phyloP scores from a whole-genome alignment of 2,329 filamentous ascomycete species.

The Allantophomopsis cytisporea region DNA sequence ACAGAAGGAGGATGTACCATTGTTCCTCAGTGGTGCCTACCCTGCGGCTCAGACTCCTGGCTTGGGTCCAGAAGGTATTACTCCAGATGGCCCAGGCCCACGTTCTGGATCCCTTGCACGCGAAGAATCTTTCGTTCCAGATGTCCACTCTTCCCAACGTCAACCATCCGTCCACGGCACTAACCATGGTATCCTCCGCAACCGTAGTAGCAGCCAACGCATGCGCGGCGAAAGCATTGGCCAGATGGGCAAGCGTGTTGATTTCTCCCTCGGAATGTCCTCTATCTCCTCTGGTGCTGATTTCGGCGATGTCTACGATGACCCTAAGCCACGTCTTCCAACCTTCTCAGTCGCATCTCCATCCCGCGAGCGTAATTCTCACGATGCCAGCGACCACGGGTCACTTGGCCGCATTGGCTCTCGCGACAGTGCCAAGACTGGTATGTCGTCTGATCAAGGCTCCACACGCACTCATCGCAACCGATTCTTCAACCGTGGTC shows the following conservation, averaged over 20 bases:
- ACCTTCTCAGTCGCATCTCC: conserved; percentile 21
- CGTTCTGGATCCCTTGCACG: conserved; percentile 14
- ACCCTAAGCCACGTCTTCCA: conserved; percentile 24
- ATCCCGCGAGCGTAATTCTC: conserved; percentile 1
- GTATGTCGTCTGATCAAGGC: conserved; percentile 17
- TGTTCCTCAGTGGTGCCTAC: conserved; percentile 15
- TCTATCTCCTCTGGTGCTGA: conserved; percentile 42
- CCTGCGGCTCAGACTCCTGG: conserved; percentile 9
- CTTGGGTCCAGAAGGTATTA: neutral
- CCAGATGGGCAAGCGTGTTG: conserved; percentile 46
- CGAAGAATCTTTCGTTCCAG: conserved; percentile 28
- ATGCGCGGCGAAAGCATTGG: conserved; percentile 41
- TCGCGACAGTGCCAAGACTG: conserved; percentile 10
- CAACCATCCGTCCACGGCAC: conserved; percentile 12
- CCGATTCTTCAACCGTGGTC: conserved; percentile 43
- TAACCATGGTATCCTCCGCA: conserved; percentile 40
- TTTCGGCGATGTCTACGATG: conserved; percentile 51
- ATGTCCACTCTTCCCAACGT: conserved; percentile 2
- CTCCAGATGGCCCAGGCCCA: conserved; percentile 12
- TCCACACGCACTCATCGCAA: conserved; percentile 35
- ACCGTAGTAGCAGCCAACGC: conserved; percentile 26
- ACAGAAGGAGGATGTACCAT: conserved; percentile 13
- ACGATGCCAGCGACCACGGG: conserved; percentile 5
- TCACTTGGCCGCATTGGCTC: conserved; percentile 6
- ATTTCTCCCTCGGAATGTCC: conserved; percentile 57